Percentiles rank a stretch among this genome's conserved stretches.
These are phyloP conservation scores for Podila clonocystis DNA, from an alignment of 192 early-diverging fungal species.

Conservation along the genomic window DNA sequence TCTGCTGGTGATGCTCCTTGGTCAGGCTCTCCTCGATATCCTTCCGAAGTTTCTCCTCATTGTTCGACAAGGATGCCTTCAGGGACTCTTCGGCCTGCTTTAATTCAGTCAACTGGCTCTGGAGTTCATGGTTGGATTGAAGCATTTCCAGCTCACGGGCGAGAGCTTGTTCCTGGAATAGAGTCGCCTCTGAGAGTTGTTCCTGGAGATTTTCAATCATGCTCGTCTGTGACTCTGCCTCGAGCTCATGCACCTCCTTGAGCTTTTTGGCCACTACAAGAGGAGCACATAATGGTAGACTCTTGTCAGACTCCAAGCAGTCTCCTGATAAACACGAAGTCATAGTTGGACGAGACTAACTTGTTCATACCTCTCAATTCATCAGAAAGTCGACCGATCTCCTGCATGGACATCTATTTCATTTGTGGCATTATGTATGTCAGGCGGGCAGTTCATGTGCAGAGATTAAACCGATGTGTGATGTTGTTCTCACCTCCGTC, in stretches of 20 bases:
- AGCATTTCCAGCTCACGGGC: not conserved
- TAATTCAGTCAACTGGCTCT: not conserved
- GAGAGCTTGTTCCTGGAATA: not conserved
- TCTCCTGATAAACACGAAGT: not conserved
- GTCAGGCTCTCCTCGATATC: too few relatives aligned
- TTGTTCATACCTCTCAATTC: constrained; percentile 19
- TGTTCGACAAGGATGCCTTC: not conserved
- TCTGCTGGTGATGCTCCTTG: not conserved
- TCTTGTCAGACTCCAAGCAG: not conserved
- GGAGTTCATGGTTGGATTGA: not conserved
- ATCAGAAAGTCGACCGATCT: constrained; percentile 45
- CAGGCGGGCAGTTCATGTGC: too few relatives aligned
- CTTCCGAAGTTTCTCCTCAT: not conserved
- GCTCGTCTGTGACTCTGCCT: constrained; percentile 11
- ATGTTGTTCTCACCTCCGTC: constrained; percentile 22
- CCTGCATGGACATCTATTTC: constrained; percentile 52
- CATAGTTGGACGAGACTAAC: not conserved
- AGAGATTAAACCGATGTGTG: too few relatives aligned
- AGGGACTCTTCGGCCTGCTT: not conserved
- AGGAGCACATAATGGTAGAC: not conserved
- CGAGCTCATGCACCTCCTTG: constrained; percentile 18
- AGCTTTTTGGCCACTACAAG: constrained; percentile 11
- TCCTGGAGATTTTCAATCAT: constrained; percentile 24
- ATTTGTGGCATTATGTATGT: not conserved
- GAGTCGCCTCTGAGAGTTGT: constrained; percentile 9